A percentile compares a stretch with the other conserved stretches of the same genome.
phyloP scores from a whole-genome alignment of 306 rosid species.

The Medicago lupulina region DNA sequence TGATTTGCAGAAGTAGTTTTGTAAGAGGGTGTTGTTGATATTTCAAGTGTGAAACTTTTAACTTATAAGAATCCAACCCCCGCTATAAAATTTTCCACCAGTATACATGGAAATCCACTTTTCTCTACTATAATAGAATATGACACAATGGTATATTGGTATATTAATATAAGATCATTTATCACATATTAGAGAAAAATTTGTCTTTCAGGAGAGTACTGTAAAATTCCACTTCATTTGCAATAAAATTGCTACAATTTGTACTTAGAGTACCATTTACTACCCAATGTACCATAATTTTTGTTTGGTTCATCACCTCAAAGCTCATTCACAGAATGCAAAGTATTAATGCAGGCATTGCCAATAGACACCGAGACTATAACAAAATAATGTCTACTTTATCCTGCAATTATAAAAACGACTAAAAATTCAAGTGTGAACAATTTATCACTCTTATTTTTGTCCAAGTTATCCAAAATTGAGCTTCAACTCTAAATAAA shows the following conservation, averaged over 20 bases:
- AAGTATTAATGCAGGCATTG: not conserved
- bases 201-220: not conserved
- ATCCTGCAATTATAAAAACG: not conserved
- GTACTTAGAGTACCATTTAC: not conserved
- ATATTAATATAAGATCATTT: too few relatives aligned
- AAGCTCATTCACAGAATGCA: not conserved
- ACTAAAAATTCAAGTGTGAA: not conserved
- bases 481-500: slow-evolving; percentile 28
- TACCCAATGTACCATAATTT: not conserved
- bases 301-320: too few relatives aligned
- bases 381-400: not conserved
- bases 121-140: too few relatives aligned
- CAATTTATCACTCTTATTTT: not conserved
- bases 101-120: not conserved
- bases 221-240: not conserved
- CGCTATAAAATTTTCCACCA: not conserved
- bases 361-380: not conserved
- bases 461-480: slow-evolving; percentile 9
- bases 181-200: not conserved
- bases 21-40: slow-evolving; percentile 13
- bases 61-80: not conserved
- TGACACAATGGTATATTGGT: too few relatives aligned
- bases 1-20: slow-evolving; percentile 37
- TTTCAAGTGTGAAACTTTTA: slow-evolving; percentile 10
- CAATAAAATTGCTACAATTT: not conserved